Percentiles rank a stretch among this genome's conserved stretches.
These are phyloP conservation scores for Diphasiastrum complanatum DNA, from an alignment of 83 land plant species.

Conservation along the genomic window DNA sequence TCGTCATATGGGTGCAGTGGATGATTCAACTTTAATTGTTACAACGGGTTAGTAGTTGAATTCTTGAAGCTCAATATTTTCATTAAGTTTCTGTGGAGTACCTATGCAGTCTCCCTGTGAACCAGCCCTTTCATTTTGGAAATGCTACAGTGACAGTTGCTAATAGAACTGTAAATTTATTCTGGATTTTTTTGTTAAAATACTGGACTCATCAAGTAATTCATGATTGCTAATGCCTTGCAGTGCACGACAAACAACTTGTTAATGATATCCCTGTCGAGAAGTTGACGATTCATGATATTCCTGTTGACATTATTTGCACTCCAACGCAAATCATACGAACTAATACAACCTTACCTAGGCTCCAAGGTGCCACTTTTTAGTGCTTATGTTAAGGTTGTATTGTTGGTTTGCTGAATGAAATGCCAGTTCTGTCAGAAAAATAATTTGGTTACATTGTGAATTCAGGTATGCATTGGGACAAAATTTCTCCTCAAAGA, in stretches of 20 bases:
- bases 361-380: conserved; percentile 54
- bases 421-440: background rate
- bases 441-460: background rate
- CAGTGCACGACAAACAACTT: conserved; percentile 80
- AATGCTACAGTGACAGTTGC: no score
- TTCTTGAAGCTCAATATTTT: no score
- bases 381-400: background rate
- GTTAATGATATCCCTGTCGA: conserved; percentile 85
- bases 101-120: no score
- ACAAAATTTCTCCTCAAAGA: conserved; percentile 83
- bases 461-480: conserved; percentile 87
- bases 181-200: no score
- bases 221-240: no score
- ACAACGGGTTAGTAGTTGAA: no score
- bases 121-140: no score
- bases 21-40: no score
- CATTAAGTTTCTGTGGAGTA: no score
- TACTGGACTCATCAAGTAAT: no score
- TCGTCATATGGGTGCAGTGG: no score
- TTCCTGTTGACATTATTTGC: conserved; percentile 81
- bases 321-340: conserved; percentile 76
- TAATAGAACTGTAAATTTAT: no score
- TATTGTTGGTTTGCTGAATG: background rate
- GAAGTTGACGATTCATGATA: conserved; percentile 75
- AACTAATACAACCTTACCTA: conserved; percentile 77